Evolutionary conservation across 345 rosid species (phyloP).

Genomic region (Acer saccharum): DNA sequence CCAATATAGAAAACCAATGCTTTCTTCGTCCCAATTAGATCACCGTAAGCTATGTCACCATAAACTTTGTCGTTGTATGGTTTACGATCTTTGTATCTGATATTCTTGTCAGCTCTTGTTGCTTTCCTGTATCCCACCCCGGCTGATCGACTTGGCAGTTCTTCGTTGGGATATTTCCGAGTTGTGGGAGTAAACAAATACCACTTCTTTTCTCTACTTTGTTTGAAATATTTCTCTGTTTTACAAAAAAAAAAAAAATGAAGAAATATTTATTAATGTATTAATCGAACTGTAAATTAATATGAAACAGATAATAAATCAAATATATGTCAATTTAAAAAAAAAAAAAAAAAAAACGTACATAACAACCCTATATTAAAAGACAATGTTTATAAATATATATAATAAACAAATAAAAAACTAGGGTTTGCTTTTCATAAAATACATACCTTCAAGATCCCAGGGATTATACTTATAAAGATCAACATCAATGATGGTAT

Average conservation of each 20-base stretch:
- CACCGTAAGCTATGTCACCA: neutral
- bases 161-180: neutral
- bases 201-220: neutral
- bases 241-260: neutral
- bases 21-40: neutral
- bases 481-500: neutral
- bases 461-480: neutral
- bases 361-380: too few species aligned
- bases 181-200: neutral
- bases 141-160: neutral
- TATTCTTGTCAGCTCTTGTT: neutral
- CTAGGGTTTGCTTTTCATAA: neutral
- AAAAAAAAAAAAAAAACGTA: too few species aligned
- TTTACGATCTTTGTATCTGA: neutral
- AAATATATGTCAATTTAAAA: neutral
- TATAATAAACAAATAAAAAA: neutral
- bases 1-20: neutral
- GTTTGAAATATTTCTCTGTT: neutral
- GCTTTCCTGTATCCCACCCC: conserved; percentile 1
- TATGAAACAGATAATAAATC: neutral
- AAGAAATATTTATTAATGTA: too few species aligned
- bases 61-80: neutral
- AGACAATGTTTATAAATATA: neutral
- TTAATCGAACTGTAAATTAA: too few species aligned
- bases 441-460: neutral